phyloP scores from a whole-genome alignment of 2,329 filamentous ascomycete species.

The Pseudopithomyces chartarum region DNA sequence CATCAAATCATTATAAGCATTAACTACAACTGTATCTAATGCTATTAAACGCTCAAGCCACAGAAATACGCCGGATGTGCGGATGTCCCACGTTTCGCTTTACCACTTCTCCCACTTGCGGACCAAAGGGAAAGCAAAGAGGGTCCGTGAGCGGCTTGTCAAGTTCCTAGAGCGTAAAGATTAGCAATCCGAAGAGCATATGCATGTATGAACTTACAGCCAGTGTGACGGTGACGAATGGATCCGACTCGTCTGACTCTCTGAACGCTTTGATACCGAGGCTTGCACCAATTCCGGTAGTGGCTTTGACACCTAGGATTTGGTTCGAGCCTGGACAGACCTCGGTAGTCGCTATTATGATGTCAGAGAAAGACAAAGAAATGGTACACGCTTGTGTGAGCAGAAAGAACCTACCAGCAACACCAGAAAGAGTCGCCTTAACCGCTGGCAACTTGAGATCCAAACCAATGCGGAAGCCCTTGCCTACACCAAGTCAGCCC shows the following conservation, averaged over 20 bases:
- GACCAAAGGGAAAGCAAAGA: slow-evolving; percentile 19
- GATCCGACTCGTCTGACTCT: slow-evolving; percentile 12
- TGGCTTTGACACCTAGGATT: slow-evolving; percentile 15
- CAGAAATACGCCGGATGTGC: neutral
- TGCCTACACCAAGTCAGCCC: slow-evolving; percentile 8
- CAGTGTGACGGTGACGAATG: slow-evolving; percentile 20
- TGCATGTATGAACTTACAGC: slow-evolving; percentile 12
- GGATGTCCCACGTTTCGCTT: neutral
- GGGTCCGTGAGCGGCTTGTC: slow-evolving; percentile 15
- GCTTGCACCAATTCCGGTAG: slow-evolving; percentile 11
- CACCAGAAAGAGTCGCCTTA: slow-evolving; percentile 17
- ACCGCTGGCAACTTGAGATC: slow-evolving; percentile 21
- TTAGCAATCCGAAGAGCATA: neutral
- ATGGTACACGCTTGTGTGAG: neutral
- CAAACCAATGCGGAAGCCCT: slow-evolving; percentile 20
- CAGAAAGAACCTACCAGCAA: slow-evolving; percentile 14
- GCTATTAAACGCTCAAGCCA: neutral
- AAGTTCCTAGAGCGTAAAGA: slow-evolving; percentile 3
- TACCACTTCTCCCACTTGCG: neutral
- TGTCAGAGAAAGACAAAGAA: slow-evolving; percentile 8
- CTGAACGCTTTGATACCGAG: slow-evolving; percentile 18
- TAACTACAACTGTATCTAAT: neutral
- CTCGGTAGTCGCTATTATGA: slow-evolving; percentile 12
- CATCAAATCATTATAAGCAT: no score
- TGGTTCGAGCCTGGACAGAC: slow-evolving; percentile 18